Evolutionary conservation across 441 rosid genomes (phyloP).

Genomic region (Isatis lusitanica): DNA sequence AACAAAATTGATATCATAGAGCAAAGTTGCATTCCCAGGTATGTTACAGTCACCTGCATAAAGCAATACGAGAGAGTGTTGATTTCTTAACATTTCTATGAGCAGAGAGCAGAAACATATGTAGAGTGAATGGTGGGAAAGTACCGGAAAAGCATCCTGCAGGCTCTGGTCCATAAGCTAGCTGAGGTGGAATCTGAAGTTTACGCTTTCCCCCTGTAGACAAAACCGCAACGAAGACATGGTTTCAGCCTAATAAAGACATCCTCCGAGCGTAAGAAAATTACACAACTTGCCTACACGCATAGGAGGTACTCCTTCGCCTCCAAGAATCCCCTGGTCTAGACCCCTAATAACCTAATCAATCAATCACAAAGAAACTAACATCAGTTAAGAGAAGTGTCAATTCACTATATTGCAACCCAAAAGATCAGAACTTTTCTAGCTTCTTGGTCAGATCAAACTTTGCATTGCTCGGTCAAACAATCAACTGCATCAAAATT

Average conservation of each 20-base stretch:
- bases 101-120: background rate
- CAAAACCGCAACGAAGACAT: background rate
- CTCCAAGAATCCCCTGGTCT: conserved; percentile 84
- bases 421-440: background rate
- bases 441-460: background rate
- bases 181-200: conserved; percentile 80
- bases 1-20: conserved; percentile 78
- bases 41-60: conserved; percentile 83
- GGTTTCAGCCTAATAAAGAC: background rate
- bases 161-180: conserved; percentile 95
- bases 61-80: conserved; percentile 1
- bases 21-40: conserved; percentile 88
- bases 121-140: background rate
- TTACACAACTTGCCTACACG: conserved; percentile 52
- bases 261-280: background rate
- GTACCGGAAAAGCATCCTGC: conserved; percentile 95
- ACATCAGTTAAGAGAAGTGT: background rate
- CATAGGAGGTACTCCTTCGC: conserved; percentile 86
- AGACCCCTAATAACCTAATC: conserved; percentile 69
- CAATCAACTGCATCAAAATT: background rate
- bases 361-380: conserved; percentile 3
- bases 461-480: background rate
- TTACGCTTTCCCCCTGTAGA: conserved; percentile 74
- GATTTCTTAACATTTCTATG: background rate
- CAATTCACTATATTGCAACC: background rate